Conservation (phyloP, 805 yeast genomes). For the Ogataea nakhonphanomensis region DNA sequence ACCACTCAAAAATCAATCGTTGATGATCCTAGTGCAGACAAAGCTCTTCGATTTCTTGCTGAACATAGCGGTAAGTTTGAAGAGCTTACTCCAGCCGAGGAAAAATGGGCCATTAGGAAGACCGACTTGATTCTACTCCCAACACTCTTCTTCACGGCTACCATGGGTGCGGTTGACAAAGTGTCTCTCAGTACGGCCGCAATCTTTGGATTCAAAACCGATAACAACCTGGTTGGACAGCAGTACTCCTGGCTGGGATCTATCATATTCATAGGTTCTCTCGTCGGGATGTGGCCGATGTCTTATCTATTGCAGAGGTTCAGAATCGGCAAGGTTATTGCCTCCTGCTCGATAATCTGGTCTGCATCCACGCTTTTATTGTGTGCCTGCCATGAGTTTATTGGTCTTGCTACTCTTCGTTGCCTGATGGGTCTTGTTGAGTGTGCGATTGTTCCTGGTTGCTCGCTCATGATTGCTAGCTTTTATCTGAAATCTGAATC, state of each 20-base stretch:
- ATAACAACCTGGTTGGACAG: slow-evolving; percentile 42
- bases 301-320: slow-evolving; percentile 40
- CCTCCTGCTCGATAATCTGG: slow-evolving; percentile 39
- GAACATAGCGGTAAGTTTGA: slow-evolving; percentile 19
- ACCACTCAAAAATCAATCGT: slow-evolving; percentile 1
- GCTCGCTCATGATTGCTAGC: slow-evolving; percentile 48
- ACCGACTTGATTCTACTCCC: slow-evolving; percentile 23
- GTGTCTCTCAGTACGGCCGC: slow-evolving; percentile 28
- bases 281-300: slow-evolving; percentile 41
- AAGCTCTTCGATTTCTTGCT: slow-evolving; percentile 5
- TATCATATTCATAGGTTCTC: slow-evolving; percentile 47
- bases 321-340: slow-evolving; percentile 38
- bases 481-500: slow-evolving; percentile 49
- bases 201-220: slow-evolving; percentile 44
- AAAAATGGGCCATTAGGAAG: slow-evolving; percentile 12
- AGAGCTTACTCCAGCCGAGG: slow-evolving; percentile 19
- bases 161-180: slow-evolving; percentile 24
- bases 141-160: slow-evolving; percentile 17
- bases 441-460: slow-evolving; percentile 51
- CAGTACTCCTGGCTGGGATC: slow-evolving; percentile 50
- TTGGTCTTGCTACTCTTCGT: slow-evolving; percentile 42
- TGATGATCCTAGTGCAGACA: slow-evolving; percentile 4
- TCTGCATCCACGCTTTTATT: slow-evolving; percentile 40
- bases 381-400: slow-evolving; percentile 40
- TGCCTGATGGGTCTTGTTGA: slow-evolving; percentile 51